Percentiles rank a stretch among this genome's conserved stretches.
Evolutionary conservation across 2,329 filamentous ascomycete genomes (phyloP).

Genomic region (Emergomyces orientalis): DNA sequence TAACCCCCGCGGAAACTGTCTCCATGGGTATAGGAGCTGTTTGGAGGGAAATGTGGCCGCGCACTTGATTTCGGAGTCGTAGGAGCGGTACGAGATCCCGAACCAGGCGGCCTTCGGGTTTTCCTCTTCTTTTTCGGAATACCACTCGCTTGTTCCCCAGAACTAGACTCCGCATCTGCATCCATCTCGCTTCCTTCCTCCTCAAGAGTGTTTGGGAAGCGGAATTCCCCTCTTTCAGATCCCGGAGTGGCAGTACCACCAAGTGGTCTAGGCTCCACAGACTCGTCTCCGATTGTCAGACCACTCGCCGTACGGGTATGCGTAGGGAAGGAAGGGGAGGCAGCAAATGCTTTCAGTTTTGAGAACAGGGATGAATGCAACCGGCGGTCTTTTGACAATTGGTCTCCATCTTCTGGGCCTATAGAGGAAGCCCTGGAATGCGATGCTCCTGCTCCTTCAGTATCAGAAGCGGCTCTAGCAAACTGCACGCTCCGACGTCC

Average conservation of each 20-base stretch:
- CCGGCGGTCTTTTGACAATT: slow-evolving; percentile 46
- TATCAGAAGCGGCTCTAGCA: slow-evolving; percentile 46
- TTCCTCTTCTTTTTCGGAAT: slow-evolving; percentile 53
- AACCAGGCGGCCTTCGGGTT: slow-evolving; percentile 49
- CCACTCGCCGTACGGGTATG: slow-evolving; percentile 44
- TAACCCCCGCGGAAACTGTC: slow-evolving; percentile 40
- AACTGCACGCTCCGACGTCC: slow-evolving; percentile 68
- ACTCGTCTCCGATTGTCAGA: slow-evolving; percentile 33
- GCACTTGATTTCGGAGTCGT: slow-evolving; percentile 50
- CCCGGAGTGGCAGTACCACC: slow-evolving; percentile 37
- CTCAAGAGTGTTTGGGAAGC: slow-evolving; percentile 46
- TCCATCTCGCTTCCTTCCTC: slow-evolving; percentile 61
- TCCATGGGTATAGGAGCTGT: slow-evolving; percentile 41
- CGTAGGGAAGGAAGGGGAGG: slow-evolving; percentile 40
- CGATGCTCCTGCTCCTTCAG: slow-evolving; percentile 36
- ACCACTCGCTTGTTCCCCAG: slow-evolving; percentile 56
- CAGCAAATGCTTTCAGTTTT: slow-evolving; percentile 65
- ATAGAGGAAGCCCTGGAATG: slow-evolving; percentile 57
- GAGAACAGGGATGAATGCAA: slow-evolving; percentile 60
- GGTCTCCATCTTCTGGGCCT: slow-evolving; percentile 53
- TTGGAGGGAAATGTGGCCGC: slow-evolving; percentile 30
- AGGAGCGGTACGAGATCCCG: slow-evolving; percentile 54
- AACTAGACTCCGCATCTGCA: slow-evolving; percentile 77
- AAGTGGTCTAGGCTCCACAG: slow-evolving; percentile 30
- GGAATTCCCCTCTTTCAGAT: slow-evolving; percentile 42